phyloP scores from a whole-genome alignment of 352 stramenopile species.

The Phytophthora boehmeriae region DNA sequence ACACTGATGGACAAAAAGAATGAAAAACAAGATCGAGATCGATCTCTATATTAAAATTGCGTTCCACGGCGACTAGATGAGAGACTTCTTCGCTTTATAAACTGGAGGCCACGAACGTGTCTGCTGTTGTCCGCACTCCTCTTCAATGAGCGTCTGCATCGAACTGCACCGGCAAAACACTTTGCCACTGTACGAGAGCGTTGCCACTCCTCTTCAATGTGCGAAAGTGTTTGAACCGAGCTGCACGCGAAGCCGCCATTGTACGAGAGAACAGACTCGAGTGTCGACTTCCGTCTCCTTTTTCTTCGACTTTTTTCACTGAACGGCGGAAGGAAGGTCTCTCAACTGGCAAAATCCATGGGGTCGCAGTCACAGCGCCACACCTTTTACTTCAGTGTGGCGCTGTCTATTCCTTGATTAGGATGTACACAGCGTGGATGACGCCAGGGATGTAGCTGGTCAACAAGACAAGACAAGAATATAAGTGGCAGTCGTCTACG shows the following conservation, averaged over 20 bases:
- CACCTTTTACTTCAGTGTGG: slow-evolving; percentile 29
- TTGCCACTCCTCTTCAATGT: slow-evolving; percentile 37
- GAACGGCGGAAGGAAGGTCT: slow-evolving; percentile 1
- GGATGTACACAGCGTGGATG: slow-evolving; percentile 78
- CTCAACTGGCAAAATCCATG: not conserved
- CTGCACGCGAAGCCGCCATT: slow-evolving; percentile 8
- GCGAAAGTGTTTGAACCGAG: slow-evolving; percentile 3
- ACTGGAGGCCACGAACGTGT: not conserved
- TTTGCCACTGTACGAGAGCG: slow-evolving; percentile 37
- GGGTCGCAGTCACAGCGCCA: slow-evolving; percentile 18
- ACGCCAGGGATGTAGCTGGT: slow-evolving; percentile 71
- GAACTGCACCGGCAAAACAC: slow-evolving; percentile 3
- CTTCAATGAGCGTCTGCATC: slow-evolving; percentile 30
- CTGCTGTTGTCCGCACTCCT: slow-evolving; percentile 21
- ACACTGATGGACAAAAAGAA: slow-evolving; percentile 12
- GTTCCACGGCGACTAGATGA: slow-evolving; percentile 12
- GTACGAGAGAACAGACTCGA: slow-evolving; percentile 23
- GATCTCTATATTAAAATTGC: slow-evolving; percentile 29
- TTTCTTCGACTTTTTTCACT: slow-evolving; percentile 7
- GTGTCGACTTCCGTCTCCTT: slow-evolving; percentile 1
- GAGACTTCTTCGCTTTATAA: slow-evolving; percentile 12
- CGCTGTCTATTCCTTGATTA: slow-evolving; percentile 65
- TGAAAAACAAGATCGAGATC: slow-evolving; percentile 21
- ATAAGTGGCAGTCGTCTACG: not conserved
- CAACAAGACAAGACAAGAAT: not conserved